Percentiles rank a stretch among this genome's conserved stretches.
Evolutionary conservation across 805 yeast species (phyloP).

Genomic region (Yarrowia sp.): DNA sequence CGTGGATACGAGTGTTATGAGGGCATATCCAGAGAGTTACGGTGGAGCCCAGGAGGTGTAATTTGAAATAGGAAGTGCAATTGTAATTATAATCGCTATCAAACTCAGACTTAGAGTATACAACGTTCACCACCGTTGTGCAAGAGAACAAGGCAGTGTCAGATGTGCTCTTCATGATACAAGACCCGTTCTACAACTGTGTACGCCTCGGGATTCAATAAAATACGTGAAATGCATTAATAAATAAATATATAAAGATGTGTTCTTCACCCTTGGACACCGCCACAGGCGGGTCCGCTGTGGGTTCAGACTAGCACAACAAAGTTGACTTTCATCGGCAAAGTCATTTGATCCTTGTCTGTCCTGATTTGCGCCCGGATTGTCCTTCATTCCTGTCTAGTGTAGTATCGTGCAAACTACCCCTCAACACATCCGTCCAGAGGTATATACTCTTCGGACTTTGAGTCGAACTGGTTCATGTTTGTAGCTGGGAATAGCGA

Average conservation of each 20-base stretch:
- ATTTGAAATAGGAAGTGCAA: too few relatives aligned
- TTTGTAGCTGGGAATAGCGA: conserved; percentile 12
- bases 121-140: too few relatives aligned
- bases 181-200: too few relatives aligned
- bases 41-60: too few relatives aligned
- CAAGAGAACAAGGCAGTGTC: too few relatives aligned
- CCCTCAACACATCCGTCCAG: conserved; percentile 6
- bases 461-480: conserved; percentile 24
- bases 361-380: neutral
- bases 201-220: neutral
- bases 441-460: conserved; percentile 15
- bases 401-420: neutral
- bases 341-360: neutral
- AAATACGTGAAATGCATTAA: conserved; percentile 20
- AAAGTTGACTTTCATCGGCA: conserved; percentile 12
- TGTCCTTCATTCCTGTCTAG: neutral
- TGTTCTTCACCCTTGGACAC: neutral
- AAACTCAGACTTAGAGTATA: neutral
- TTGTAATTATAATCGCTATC: neutral
- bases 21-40: neutral
- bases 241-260: neutral
- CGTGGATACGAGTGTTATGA: neutral
- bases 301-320: neutral
- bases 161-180: too few relatives aligned
- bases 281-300: neutral